phyloP scores from a whole-genome alignment of 2,329 filamentous ascomycete genomes.

The Alternaria brassicicola region DNA sequence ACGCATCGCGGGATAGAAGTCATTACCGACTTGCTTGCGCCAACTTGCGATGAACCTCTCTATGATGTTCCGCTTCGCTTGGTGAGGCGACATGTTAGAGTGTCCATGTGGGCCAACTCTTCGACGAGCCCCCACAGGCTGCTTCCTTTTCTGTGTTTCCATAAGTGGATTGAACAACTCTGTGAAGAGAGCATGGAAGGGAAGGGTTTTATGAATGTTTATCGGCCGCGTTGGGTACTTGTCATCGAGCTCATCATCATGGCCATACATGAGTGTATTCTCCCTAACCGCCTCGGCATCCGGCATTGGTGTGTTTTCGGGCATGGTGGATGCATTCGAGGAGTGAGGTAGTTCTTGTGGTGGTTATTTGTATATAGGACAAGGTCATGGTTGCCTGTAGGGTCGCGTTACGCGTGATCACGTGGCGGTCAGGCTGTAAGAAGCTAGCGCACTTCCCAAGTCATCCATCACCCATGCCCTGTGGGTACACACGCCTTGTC shows the following conservation, averaged over 20 bases:
- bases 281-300: slow-evolving; percentile 54
- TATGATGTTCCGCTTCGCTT: slow-evolving; percentile 80
- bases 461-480: slow-evolving; percentile 8
- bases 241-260: slow-evolving; percentile 55
- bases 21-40: slow-evolving; percentile 85
- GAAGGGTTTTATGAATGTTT: slow-evolving; percentile 79
- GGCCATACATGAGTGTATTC: slow-evolving; percentile 57
- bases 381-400: slow-evolving; percentile 14
- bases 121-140: slow-evolving; percentile 60
- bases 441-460: slow-evolving; percentile 13
- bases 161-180: slow-evolving; percentile 80
- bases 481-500: slow-evolving; percentile 8
- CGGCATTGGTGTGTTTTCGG: slow-evolving; percentile 43
- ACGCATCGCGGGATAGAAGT: slow-evolving; percentile 91
- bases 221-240: slow-evolving; percentile 77
- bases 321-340: slow-evolving; percentile 35
- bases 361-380: slow-evolving; percentile 8
- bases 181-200: slow-evolving; percentile 79
- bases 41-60: slow-evolving; percentile 84
- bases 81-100: slow-evolving; percentile 70
- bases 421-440: slow-evolving; percentile 8
- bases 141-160: slow-evolving; percentile 76
- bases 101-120: slow-evolving; percentile 67
- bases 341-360: not conserved
- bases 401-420: slow-evolving; percentile 26